Conservation (phyloP, 1,139 yeast species). For the Taphrina confusa region DNA sequence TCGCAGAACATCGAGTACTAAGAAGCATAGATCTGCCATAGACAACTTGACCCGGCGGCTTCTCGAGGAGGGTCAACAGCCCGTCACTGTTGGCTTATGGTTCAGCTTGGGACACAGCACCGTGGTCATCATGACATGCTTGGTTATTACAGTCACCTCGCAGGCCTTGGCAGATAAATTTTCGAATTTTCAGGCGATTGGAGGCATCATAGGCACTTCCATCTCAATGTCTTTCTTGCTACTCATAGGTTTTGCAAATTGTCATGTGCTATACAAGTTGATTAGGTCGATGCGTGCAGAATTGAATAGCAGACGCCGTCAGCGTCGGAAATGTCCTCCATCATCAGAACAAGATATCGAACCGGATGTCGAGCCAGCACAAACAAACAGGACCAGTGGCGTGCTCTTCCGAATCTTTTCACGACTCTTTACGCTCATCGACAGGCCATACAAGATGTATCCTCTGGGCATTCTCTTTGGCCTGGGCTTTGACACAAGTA, state of each 20-base stretch:
- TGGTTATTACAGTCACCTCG: constrained; percentile 35
- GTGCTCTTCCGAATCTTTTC: constrained; percentile 14
- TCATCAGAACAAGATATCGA: neutral
- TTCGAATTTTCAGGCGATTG: constrained; percentile 24
- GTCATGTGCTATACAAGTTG: constrained; percentile 11
- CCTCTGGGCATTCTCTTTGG: constrained; percentile 37
- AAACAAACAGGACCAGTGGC: constrained; percentile 16
- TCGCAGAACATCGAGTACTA: neutral
- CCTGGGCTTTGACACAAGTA: constrained; percentile 36
- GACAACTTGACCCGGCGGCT: constrained; percentile 36
- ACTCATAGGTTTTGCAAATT: constrained; percentile 30
- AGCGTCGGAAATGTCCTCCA: neutral
- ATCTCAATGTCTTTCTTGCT: constrained; percentile 33
- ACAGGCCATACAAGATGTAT: constrained; percentile 37
- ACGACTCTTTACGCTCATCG: constrained; percentile 28
- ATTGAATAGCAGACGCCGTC: neutral
- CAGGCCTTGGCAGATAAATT: constrained; percentile 33
- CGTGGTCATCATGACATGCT: constrained; percentile 35
- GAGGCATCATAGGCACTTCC: constrained; percentile 36
- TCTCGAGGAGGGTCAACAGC: constrained; percentile 28
- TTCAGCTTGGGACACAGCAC: constrained; percentile 36
- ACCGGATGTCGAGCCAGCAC: neutral
- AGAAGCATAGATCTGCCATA: constrained; percentile 26
- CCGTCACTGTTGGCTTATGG: constrained; percentile 34
- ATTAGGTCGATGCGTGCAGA: constrained; percentile 1